These are phyloP conservation scores for Alternaria sp. DNA, from an alignment of 2,329 filamentous ascomycete species.

Conservation along the genomic window DNA sequence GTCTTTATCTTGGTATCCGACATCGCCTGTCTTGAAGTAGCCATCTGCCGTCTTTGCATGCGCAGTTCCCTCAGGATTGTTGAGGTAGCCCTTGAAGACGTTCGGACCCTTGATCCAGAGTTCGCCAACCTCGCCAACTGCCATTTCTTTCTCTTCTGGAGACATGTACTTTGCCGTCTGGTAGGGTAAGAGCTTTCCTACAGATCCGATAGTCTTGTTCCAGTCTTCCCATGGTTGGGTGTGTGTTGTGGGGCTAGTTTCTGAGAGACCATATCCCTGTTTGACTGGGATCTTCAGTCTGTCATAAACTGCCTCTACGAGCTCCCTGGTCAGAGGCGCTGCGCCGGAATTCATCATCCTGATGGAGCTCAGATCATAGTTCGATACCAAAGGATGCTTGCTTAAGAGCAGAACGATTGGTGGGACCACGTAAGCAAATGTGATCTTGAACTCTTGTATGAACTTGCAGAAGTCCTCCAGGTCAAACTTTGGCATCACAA, in stretches of 20 bases:
- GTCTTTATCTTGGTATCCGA: constrained; percentile 77
- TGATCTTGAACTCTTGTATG: constrained; percentile 78
- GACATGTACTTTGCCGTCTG: constrained; percentile 84
- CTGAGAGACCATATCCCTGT: constrained; percentile 90
- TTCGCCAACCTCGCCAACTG: constrained; percentile 66
- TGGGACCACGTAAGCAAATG: constrained; percentile 82
- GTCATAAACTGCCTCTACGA: constrained; percentile 77
- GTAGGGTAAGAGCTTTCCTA: constrained; percentile 80
- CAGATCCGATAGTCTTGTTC: constrained; percentile 77
- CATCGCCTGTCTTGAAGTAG: constrained; percentile 90
- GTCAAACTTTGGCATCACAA: constrained; percentile 83
- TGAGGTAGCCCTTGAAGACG: constrained; percentile 79
- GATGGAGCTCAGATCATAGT: constrained; percentile 81
- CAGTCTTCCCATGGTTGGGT: constrained; percentile 78
- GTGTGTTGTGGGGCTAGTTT: constrained; percentile 83
- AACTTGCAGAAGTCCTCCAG: constrained; percentile 78
- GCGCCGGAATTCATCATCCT: constrained; percentile 89
- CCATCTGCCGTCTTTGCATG: constrained; percentile 78
- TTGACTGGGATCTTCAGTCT: constrained; percentile 82
- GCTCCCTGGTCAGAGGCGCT: constrained; percentile 80
- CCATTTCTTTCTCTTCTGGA: constrained; percentile 65
- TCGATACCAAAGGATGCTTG: constrained; percentile 78
- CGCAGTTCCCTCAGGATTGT: constrained; percentile 73
- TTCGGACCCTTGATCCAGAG: constrained; percentile 80
- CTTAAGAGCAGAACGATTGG: constrained; percentile 82